Conservation (phyloP, 352 stramenopile species). For the Phytophthora cryptogea region DNA sequence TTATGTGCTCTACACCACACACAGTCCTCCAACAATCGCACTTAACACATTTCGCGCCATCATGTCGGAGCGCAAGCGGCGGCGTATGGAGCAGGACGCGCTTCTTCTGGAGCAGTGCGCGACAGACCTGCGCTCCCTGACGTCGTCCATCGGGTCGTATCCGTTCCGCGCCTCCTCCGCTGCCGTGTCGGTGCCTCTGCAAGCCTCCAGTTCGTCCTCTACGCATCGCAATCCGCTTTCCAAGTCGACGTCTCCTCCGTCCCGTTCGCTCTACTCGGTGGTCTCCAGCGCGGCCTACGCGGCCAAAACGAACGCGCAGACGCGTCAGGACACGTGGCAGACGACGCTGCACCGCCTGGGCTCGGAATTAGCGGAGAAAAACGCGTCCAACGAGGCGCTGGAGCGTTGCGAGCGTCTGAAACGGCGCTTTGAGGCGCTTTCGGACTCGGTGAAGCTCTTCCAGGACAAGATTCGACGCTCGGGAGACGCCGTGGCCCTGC, state of each 20-base stretch:
- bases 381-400: slow-evolving; percentile 17
- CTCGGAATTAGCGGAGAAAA: slow-evolving; percentile 20
- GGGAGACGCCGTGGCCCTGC: slow-evolving; percentile 47
- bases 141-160: slow-evolving; percentile 32
- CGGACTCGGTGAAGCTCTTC: slow-evolving; percentile 37
- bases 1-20: no score
- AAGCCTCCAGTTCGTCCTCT: slow-evolving; percentile 3
- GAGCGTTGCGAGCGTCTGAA: slow-evolving; percentile 40
- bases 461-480: slow-evolving; percentile 41
- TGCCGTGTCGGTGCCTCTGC: slow-evolving; percentile 21
- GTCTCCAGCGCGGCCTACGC: slow-evolving; percentile 36
- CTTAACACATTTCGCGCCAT: neutral
- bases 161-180: slow-evolving; percentile 22
- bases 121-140: slow-evolving; percentile 33
- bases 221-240: slow-evolving; percentile 11
- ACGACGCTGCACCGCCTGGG: slow-evolving; percentile 33
- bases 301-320: slow-evolving; percentile 20
- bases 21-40: neutral
- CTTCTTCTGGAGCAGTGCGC: slow-evolving; percentile 39
- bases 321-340: slow-evolving; percentile 33
- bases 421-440: slow-evolving; percentile 47
- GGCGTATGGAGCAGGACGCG: slow-evolving; percentile 20
- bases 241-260: slow-evolving; percentile 13
- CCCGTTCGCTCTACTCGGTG: slow-evolving; percentile 45
- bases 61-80: slow-evolving; percentile 38